Conservation (phyloP, 495 filamentous ascomycete genomes). For the Astrothelium subdiscretum region DNA sequence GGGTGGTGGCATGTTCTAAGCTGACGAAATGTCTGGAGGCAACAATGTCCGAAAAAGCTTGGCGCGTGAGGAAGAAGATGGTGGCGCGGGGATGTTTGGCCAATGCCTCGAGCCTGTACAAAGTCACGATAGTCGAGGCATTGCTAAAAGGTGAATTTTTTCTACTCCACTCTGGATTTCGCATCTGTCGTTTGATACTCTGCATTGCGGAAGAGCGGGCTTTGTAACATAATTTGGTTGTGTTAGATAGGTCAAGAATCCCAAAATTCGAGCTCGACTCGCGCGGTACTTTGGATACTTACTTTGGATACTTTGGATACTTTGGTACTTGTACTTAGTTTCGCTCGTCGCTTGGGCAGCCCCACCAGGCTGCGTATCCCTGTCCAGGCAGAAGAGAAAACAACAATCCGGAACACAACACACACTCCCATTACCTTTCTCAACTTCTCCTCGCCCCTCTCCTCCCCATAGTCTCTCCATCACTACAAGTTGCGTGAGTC, state of each 20-base stretch:
- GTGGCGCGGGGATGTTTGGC: background rate
- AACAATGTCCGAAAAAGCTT: background rate
- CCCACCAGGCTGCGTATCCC: conserved; percentile 1
- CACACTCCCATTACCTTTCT: background rate
- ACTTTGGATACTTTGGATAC: no score
- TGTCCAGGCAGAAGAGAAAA: background rate
- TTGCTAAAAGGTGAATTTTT: background rate
- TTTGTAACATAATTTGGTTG: background rate
- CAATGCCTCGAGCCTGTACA: background rate
- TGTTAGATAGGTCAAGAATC: background rate
- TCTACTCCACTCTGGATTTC: background rate
- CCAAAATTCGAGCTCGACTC: background rate
- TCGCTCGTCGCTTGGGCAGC: conserved; percentile 1
- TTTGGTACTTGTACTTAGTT: background rate
- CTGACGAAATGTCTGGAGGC: background rate
- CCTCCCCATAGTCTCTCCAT: background rate
- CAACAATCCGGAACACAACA: background rate
- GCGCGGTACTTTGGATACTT: no score
- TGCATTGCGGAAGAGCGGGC: background rate
- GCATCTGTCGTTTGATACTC: background rate
- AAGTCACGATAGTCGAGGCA: background rate
- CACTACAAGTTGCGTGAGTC: background rate
- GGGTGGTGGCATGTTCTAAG: conserved; percentile 48
- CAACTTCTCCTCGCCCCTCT: background rate
- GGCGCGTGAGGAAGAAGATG: background rate